Conservation (phyloP, 768 basidiomycete genomes). For the Lentinula sp. region DNA sequence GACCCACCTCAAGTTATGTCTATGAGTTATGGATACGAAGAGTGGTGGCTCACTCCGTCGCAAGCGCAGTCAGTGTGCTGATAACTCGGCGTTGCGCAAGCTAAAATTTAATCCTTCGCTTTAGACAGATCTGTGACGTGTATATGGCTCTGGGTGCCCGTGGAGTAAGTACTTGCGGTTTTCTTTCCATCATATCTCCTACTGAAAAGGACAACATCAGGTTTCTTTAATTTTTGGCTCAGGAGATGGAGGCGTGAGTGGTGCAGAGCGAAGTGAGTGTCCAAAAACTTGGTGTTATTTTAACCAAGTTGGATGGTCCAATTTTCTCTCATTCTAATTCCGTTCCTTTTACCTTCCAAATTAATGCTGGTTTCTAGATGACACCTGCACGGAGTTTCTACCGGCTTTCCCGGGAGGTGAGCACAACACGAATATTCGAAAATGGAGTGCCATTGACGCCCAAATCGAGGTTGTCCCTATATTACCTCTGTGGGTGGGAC, state of each 20-base stretch:
- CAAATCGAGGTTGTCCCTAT: constrained; percentile 20
- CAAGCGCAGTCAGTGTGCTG: background rate
- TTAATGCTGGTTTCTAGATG: constrained; percentile 5
- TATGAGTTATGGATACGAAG: constrained; percentile 7
- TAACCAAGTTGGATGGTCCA: background rate
- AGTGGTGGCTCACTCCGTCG: constrained; percentile 2
- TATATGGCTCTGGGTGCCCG: constrained; percentile 32
- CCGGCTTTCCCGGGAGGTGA: constrained; percentile 24
- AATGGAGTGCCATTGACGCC: background rate
- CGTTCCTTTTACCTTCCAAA: background rate
- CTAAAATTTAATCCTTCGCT: background rate
- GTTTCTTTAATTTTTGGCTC: constrained; percentile 13
- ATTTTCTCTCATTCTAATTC: background rate
- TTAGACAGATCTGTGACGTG: constrained; percentile 8
- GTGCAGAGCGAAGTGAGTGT: background rate
- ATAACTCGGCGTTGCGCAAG: background rate
- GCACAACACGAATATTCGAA: background rate
- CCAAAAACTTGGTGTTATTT: background rate
- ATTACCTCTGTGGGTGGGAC: constrained; percentile 34
- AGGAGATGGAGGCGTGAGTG: constrained; percentile 41
- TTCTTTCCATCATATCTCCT: constrained; percentile 23
- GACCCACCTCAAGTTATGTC: constrained; percentile 5
- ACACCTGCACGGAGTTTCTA: constrained; percentile 30
- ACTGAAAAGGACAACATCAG: background rate
- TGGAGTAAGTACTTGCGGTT: constrained; percentile 25